These are phyloP conservation scores for Colletotrichum tofieldiae DNA, from an alignment of 2,329 filamentous ascomycete genomes.

Conservation along the genomic window DNA sequence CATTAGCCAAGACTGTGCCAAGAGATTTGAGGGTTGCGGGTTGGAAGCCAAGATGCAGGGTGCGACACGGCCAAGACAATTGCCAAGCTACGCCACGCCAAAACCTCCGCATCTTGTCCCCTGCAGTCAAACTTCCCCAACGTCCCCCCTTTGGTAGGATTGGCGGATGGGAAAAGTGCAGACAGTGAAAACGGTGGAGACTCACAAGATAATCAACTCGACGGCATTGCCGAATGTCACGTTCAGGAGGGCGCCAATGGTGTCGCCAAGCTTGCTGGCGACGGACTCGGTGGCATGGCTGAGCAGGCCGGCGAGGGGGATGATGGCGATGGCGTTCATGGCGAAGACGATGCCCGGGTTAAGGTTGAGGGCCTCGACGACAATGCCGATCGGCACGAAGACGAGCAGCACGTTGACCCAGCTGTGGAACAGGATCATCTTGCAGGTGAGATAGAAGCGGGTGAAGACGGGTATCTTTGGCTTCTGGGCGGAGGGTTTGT, in stretches of 20 bases:
- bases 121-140: slow-evolving; percentile 22
- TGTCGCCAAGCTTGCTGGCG: slow-evolving; percentile 80
- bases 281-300: slow-evolving; percentile 84
- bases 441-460: slow-evolving; percentile 38
- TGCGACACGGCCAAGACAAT: slow-evolving; percentile 33
- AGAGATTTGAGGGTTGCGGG: slow-evolving; percentile 23
- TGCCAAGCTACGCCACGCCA: slow-evolving; percentile 31
- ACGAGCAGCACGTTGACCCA: slow-evolving; percentile 84
- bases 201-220: slow-evolving; percentile 83
- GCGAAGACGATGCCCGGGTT: slow-evolving; percentile 74
- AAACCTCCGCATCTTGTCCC: not conserved
- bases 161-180: not conserved
- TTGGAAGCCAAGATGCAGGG: slow-evolving; percentile 33
- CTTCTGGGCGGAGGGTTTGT: slow-evolving; percentile 42
- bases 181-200: slow-evolving; percentile 22
- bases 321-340: slow-evolving; percentile 82
- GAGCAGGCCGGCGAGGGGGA: slow-evolving; percentile 81
- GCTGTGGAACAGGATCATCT: slow-evolving; percentile 77
- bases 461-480: slow-evolving; percentile 28
- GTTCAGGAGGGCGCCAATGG: slow-evolving; percentile 80
- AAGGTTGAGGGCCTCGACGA: slow-evolving; percentile 70
- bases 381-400: slow-evolving; percentile 85
- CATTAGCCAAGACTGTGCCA: slow-evolving; percentile 40
- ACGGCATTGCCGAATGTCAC: slow-evolving; percentile 86
- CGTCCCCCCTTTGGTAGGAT: not conserved